Percentiles rank a stretch among this genome's conserved stretches.
Evolutionary conservation across 2,329 filamentous ascomycete species (phyloP).

Genomic region (Diaporthe vaccinii): DNA sequence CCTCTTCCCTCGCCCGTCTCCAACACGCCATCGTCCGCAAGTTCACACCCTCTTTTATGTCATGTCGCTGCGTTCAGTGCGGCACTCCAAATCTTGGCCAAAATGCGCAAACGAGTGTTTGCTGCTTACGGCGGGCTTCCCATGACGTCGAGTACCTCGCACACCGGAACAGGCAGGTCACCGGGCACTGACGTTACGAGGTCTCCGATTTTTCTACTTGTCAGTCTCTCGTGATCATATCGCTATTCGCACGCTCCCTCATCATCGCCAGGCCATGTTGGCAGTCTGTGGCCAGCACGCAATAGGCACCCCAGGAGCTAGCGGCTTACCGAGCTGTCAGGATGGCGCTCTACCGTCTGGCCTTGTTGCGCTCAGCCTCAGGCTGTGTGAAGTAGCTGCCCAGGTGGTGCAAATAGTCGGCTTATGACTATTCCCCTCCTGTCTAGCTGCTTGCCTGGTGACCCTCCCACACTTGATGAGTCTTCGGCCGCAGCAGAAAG

Average conservation of each 20-base stretch:
- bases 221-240: slow-evolving; percentile 8
- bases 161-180: slow-evolving; percentile 16
- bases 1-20: slow-evolving; percentile 24
- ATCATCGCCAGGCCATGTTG: not conserved
- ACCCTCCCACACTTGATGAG: slow-evolving; percentile 32
- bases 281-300: slow-evolving; percentile 3
- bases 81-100: not conserved
- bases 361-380: slow-evolving; percentile 31
- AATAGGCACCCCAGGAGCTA: slow-evolving; percentile 3
- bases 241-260: not conserved
- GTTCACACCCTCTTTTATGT: slow-evolving; percentile 18
- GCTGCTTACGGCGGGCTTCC: slow-evolving; percentile 1
- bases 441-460: slow-evolving; percentile 33
- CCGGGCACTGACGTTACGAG: slow-evolving; percentile 24
- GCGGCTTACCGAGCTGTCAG: slow-evolving; percentile 20
- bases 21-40: not conserved
- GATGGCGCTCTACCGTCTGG: slow-evolving; percentile 21
- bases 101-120: slow-evolving; percentile 8
- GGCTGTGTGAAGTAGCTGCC: slow-evolving; percentile 5
- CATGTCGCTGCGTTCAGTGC: not conserved
- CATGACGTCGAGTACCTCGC: slow-evolving; percentile 9
- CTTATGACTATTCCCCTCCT: slow-evolving; percentile 31
- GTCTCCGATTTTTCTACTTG: slow-evolving; percentile 29
- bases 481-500: slow-evolving; percentile 30
- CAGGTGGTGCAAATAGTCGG: slow-evolving; percentile 23